Evolutionary conservation across 805 yeast genomes (phyloP), one percentile per base, ranked within the genome.

Genomic region (Ogataea saltuana): DNA sequence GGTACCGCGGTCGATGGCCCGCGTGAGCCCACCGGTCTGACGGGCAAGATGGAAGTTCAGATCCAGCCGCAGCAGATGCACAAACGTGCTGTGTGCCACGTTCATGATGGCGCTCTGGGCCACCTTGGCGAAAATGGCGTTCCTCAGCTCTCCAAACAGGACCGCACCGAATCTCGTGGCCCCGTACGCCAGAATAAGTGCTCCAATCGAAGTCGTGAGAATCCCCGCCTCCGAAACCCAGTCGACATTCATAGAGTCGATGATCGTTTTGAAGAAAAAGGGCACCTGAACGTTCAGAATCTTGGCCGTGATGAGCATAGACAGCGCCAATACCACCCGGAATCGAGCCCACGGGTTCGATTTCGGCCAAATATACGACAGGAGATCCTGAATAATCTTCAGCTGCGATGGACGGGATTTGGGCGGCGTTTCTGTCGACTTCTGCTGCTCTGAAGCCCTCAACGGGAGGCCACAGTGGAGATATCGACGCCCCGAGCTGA

Each of bases 1-100:
- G 1, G 98, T 91, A 63, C 99, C 99, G 51, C 99, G 74, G 58
- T 93, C 99, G 57, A 93, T 93, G 1, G 98, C 98, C 48, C 99
- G 73, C 0, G 97, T 91, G 25, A 93, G 67, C 0, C 97, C 98
- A 52, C 99, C 99, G 0, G 99, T 93, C 63, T 93, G 98, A 53
- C 90, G 74, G 9, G 91, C 75, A 30, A 93, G 67, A 63, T 93
- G 99, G 76, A 91, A 93, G 16, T 88, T 85, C 42, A 90, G 68
- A 65, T 93, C 99, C 63, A 93, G 72, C 55, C 79, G 80, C 64
- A 93, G 72, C 40, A 93, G 69, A 63, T 91, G 98, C 33, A 70
- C 73, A 63, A 91, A 93, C 0, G 97, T 89, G 58, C 85, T 87
- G 37, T 81, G 71, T 2, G 98, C 96, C 26, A 93, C 97, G 41